Evolutionary conservation across 208 protist genomes (phyloP), one percentile per base, ranked within the genome.

Genomic region (Porcisia hertigi): DNA sequence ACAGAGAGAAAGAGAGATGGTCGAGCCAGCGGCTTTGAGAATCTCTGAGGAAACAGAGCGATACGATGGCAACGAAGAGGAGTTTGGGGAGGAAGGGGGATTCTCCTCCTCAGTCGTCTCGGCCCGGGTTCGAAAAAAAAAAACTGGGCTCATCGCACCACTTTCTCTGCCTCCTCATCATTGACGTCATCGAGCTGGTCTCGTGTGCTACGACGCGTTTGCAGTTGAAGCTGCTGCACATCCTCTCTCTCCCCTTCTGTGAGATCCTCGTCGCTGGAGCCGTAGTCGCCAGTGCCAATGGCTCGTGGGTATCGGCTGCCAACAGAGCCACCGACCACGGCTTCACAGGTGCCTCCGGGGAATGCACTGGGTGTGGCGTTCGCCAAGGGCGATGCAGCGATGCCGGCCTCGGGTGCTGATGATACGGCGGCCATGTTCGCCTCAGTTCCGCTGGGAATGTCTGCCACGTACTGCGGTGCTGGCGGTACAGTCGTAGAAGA

Each of bases 151-250:
- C 63, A 20, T 60, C n/a, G 69, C 52, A 1, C 52, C 30, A 52
- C 53, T 47, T 23, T 7, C 49, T 73, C 69, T 36, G 18, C 20
- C 4, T 12, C 43, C 36, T 53, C 70, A 30, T 73, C 43, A 20
- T n/a, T 39, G 71, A 25, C 57, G 45, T 23, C 30, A 6, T 75
- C 71, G 11, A 20, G 23, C 57, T 66, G 39, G 34, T 75, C 71
- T 23, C 71, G 71, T 36, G 57, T 75, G 71, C 71, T 75, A 25
- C 25, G 11, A 23, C 71, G 71, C 34, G 71, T 66, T n/a, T 53
- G 55, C n/a, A 75, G 58, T 43, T 75, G 57, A 55, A 43, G 18
- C 43, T 30, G 71, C 45, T 63, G 57, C 54, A 14, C 47, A 52
- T 62, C 34, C 45, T 62, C 69, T 18, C 36, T 49, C 11, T 72